These are phyloP conservation scores for Forsythia viridissima DNA, from an alignment of 257 asterid species.

Conservation along the genomic window DNA sequence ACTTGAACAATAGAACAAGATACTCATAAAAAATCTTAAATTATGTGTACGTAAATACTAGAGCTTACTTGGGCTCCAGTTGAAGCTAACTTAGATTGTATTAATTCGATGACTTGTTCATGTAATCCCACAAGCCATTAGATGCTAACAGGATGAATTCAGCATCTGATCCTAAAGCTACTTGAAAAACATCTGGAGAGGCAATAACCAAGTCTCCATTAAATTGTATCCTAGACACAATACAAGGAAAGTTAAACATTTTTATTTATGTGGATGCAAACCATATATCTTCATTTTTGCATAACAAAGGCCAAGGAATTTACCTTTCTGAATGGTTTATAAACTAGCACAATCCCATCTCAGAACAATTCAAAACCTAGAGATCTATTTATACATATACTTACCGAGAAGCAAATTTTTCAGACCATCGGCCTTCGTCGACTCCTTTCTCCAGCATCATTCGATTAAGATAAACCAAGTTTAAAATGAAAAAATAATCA, in stretches of 20 bases:
- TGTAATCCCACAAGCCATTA: conserved; percentile 98
- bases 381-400: conserved; percentile 16
- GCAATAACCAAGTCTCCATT: conserved; percentile 76
- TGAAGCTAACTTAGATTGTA: too few relatives aligned
- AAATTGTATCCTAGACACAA: conserved; percentile 58
- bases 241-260: too few relatives aligned
- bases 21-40: too few relatives aligned
- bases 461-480: conserved; percentile 14
- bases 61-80: too few relatives aligned
- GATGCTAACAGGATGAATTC: conserved; percentile 82
- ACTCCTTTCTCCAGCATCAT: conserved; percentile 95
- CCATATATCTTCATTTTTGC: background rate
- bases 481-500: conserved; percentile 11
- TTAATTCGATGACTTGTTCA: conserved; percentile 77
- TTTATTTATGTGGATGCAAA: background rate
- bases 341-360: background rate
- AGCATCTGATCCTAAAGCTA: conserved; percentile 64
- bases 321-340: background rate
- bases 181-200: conserved; percentile 78
- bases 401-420: conserved; percentile 84
- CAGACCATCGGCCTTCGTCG: conserved; percentile 78
- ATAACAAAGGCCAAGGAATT: background rate
- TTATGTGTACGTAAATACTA: too few relatives aligned
- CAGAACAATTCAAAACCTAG: background rate
- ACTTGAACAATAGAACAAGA: too few relatives aligned